Conservation (phyloP, 805 yeast genomes). For the Kluyveromyces siamensis region DNA sequence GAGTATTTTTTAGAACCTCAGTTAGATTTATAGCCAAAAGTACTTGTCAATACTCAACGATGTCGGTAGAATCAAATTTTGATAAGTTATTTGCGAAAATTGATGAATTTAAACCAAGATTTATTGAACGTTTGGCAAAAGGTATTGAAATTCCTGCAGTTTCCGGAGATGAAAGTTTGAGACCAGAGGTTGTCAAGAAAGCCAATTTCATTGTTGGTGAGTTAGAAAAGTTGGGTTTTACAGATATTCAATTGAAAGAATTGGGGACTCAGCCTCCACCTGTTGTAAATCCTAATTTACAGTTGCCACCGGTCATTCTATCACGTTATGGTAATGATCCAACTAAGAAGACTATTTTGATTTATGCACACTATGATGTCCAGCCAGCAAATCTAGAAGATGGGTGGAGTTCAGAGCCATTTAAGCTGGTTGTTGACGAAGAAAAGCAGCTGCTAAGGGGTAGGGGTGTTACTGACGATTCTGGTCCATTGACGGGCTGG, state of each 20-base stretch:
- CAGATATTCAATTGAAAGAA: slow-evolving; percentile 71
- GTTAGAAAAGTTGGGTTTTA: slow-evolving; percentile 64
- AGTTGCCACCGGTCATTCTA: slow-evolving; percentile 90
- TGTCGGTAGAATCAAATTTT: slow-evolving; percentile 11
- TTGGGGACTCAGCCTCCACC: slow-evolving; percentile 93
- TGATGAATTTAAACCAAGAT: slow-evolving; percentile 65
- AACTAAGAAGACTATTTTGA: slow-evolving; percentile 73
- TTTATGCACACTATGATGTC: slow-evolving; percentile 97
- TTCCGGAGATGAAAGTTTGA: slow-evolving; percentile 77
- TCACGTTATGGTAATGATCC: slow-evolving; percentile 82
- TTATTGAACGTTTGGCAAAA: slow-evolving; percentile 58
- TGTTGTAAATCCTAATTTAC: slow-evolving; percentile 52
- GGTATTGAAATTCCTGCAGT: slow-evolving; percentile 97
- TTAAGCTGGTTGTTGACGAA: slow-evolving; percentile 52
- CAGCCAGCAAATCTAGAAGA: slow-evolving; percentile 91
- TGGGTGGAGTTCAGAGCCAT: slow-evolving; percentile 96
- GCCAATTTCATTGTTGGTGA: slow-evolving; percentile 71
- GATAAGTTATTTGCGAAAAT: slow-evolving; percentile 41
- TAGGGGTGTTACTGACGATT: slow-evolving; percentile 95
- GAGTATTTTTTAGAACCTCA: neutral
- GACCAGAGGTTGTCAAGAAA: slow-evolving; percentile 87
- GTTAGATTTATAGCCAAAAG: neutral
- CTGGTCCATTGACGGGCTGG: slow-evolving; percentile 98
- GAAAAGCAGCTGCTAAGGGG: slow-evolving; percentile 69
- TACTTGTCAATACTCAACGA: neutral